A percentile compares a stretch with the other conserved stretches of the same genome.
These are phyloP conservation scores for Plenodomus biglobosus DNA, from an alignment of 2,329 filamentous ascomycete species.

Conservation along the genomic window DNA sequence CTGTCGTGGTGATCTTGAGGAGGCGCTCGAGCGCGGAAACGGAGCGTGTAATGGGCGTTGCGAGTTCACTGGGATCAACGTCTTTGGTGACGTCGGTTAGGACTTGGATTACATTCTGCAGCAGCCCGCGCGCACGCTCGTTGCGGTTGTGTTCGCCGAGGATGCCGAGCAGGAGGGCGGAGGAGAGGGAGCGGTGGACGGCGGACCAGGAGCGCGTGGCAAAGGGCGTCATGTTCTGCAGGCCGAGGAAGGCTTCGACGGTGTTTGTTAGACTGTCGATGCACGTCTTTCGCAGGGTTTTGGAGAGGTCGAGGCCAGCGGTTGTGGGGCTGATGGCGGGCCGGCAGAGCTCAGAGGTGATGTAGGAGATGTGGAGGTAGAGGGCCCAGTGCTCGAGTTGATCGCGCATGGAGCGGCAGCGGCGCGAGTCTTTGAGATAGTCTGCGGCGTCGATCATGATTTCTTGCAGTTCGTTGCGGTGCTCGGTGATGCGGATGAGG, in stretches of 20 bases:
- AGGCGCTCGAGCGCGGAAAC: constrained; percentile 51
- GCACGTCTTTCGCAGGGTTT: constrained; percentile 57
- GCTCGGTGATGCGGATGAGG: constrained; percentile 57
- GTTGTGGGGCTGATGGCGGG: constrained; percentile 59
- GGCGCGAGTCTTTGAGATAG: constrained; percentile 57
- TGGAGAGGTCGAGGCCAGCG: constrained; percentile 48
- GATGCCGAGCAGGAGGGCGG: constrained; percentile 48
- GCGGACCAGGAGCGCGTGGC: constrained; percentile 49
- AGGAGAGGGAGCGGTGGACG: constrained; percentile 49
- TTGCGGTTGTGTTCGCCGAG: constrained; percentile 50
- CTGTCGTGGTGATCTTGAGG: constrained; percentile 33
- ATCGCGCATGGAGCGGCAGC: constrained; percentile 53
- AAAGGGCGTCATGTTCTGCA: constrained; percentile 55
- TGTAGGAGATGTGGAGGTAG: constrained; percentile 64
- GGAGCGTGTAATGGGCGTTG: constrained; percentile 51
- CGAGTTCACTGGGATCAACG: constrained; percentile 52
- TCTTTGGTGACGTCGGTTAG: constrained; percentile 51
- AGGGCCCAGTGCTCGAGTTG: constrained; percentile 63
- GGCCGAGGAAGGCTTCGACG: constrained; percentile 62
- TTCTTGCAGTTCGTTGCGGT: constrained; percentile 58
- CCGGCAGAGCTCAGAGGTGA: constrained; percentile 63
- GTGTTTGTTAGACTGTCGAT: constrained; percentile 59
- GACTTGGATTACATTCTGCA: constrained; percentile 51
- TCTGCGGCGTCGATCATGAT: constrained; percentile 61
- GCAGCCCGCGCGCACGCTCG: constrained; percentile 49